Conservation (phyloP, 164 flowering plant genomes). For the Vitis amurensis region DNA sequence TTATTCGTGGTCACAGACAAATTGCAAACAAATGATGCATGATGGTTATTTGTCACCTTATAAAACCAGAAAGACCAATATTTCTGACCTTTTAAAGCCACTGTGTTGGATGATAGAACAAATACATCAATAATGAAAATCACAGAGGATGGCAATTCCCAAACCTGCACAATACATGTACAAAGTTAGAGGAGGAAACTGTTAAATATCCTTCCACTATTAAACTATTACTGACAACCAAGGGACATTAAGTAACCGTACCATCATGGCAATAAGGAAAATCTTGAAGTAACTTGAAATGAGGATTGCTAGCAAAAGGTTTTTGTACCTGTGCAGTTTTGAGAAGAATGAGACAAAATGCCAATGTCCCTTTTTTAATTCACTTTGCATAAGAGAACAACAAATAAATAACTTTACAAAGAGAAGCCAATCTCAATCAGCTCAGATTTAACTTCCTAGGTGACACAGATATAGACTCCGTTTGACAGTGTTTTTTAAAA, state of each 20-base stretch:
- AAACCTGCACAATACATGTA: constrained; percentile 46
- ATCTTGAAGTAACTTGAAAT: constrained; percentile 84
- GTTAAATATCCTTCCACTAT: neutral
- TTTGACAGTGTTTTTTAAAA: too few relatives aligned
- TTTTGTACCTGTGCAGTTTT: constrained; percentile 45
- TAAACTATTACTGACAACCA: too few relatives aligned
- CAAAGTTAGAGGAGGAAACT: neutral
- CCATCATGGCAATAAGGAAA: constrained; percentile 73
- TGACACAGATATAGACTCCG: too few relatives aligned
- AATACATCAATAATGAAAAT: constrained; percentile 62
- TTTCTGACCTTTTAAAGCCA: constrained; percentile 69
- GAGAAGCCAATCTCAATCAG: too few relatives aligned
- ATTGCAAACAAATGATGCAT: neutral
- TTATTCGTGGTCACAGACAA: too few relatives aligned
- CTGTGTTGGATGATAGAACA: constrained; percentile 73
- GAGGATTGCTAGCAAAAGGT: constrained; percentile 53
- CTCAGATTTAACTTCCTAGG: too few relatives aligned
- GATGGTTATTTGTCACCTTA: neutral
- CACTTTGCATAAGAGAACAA: too few relatives aligned
- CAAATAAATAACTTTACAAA: too few relatives aligned
- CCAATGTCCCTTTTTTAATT: neutral
- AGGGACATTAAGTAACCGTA: constrained; percentile 20
- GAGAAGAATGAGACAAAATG: neutral
- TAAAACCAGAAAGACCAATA: neutral
- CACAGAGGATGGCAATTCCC: constrained; percentile 83